A percentile compares a stretch with the other conserved stretches of the same genome.
These are phyloP conservation scores for Candida easanensis DNA, from an alignment of 805 yeast genomes.

Conservation along the genomic window DNA sequence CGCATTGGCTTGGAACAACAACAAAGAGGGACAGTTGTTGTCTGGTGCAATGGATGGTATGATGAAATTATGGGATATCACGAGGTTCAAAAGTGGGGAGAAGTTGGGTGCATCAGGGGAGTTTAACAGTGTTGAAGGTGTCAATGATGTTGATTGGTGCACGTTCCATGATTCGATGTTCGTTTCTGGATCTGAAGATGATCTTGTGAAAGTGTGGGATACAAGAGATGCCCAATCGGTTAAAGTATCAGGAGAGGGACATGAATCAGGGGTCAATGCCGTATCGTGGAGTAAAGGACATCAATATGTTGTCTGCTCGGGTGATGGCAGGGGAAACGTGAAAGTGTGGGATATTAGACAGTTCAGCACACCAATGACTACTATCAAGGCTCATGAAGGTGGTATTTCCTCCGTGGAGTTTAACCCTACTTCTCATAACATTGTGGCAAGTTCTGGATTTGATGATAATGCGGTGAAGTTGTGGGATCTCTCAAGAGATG, in stretches of 20 bases:
- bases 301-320: conserved; percentile 60
- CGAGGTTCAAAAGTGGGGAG: conserved; percentile 32
- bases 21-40: conserved; percentile 55
- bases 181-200: conserved; percentile 66
- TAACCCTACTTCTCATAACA: conserved; percentile 55
- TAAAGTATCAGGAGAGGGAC: conserved; percentile 13
- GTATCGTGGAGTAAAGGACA: conserved; percentile 59
- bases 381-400: conserved; percentile 43
- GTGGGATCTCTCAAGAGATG: conserved; percentile 46
- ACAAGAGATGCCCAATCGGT: conserved; percentile 34
- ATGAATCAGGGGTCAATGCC: conserved; percentile 47
- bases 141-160: conserved; percentile 74
- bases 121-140: conserved; percentile 43
- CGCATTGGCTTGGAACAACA: conserved; percentile 74
- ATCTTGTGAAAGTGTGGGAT: conserved; percentile 50
- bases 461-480: conserved; percentile 61
- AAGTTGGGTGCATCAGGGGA: conserved; percentile 9
- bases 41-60: conserved; percentile 64
- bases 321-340: conserved; percentile 56
- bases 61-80: conserved; percentile 67
- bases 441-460: conserved; percentile 66
- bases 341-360: conserved; percentile 66
- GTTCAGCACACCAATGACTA: conserved; percentile 29
- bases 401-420: conserved; percentile 67
- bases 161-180: conserved; percentile 59